phyloP scores from a whole-genome alignment of 2,329 filamentous ascomycete species.

The Colletotrichum tropicicola region DNA sequence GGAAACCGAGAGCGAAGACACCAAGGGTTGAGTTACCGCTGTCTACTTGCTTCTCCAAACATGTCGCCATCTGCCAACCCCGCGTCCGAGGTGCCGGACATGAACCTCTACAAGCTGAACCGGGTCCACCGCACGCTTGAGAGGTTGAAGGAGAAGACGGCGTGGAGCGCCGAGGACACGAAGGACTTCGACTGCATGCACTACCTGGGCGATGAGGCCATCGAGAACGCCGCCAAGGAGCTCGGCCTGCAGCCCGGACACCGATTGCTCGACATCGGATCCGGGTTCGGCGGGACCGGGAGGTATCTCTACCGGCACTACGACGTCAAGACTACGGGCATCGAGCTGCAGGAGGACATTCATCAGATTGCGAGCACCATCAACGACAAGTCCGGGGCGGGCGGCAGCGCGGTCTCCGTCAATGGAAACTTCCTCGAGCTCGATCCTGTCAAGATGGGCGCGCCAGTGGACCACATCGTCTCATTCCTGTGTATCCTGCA shows the following conservation, averaged over 20 bases:
- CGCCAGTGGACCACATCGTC: slow-evolving; percentile 31
- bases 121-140: slow-evolving; percentile 17
- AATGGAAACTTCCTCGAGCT: slow-evolving; percentile 31
- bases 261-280: slow-evolving; percentile 32
- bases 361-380: slow-evolving; percentile 32
- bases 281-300: slow-evolving; percentile 34
- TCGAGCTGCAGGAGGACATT: slow-evolving; percentile 34
- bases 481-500: slow-evolving; percentile 35
- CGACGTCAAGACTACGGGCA: slow-evolving; percentile 27
- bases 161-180: slow-evolving; percentile 32
- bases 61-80: neutral
- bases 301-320: slow-evolving; percentile 32
- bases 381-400: slow-evolving; percentile 21
- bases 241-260: slow-evolving; percentile 27
- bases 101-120: slow-evolving; percentile 27
- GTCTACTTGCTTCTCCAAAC: neutral
- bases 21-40: neutral
- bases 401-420: slow-evolving; percentile 23
- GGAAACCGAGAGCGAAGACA: neutral
- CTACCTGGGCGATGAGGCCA: slow-evolving; percentile 33
- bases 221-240: slow-evolving; percentile 28
- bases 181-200: slow-evolving; percentile 35
- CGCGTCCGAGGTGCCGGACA: slow-evolving; percentile 23
- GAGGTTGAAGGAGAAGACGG: slow-evolving; percentile 21
- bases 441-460: neutral